A percentile compares a stretch with the other conserved stretches of the same genome.
Conservation (phyloP, 1,139 yeast genomes). For the Yarrowia galli region DNA sequence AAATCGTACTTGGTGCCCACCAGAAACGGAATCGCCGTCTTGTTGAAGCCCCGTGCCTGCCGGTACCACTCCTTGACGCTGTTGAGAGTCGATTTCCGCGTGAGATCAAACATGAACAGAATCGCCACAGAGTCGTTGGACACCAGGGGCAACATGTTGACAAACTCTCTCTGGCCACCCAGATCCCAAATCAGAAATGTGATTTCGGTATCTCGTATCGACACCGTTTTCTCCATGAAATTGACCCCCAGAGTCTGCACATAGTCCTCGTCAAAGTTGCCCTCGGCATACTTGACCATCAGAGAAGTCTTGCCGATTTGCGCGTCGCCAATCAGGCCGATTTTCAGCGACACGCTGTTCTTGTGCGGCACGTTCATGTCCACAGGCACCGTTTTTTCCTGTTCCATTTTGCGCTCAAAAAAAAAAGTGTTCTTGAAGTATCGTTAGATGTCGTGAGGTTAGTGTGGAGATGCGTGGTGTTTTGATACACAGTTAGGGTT, state of each 20-base stretch:
- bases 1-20: slow-evolving; percentile 95
- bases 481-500: no score
- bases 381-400: slow-evolving; percentile 42
- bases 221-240: slow-evolving; percentile 90
- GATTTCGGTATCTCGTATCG: slow-evolving; percentile 85
- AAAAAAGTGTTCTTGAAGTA: no score
- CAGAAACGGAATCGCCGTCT: slow-evolving; percentile 88
- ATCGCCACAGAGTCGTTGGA: slow-evolving; percentile 95
- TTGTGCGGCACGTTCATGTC: slow-evolving; percentile 46
- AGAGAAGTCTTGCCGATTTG: slow-evolving; percentile 97
- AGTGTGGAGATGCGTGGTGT: no score
- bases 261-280: slow-evolving; percentile 89
- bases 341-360: slow-evolving; percentile 73
- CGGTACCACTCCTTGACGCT: slow-evolving; percentile 95
- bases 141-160: slow-evolving; percentile 94
- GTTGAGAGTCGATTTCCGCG: slow-evolving; percentile 84
- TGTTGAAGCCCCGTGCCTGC: slow-evolving; percentile 89
- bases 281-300: slow-evolving; percentile 97
- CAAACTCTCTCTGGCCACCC: slow-evolving; percentile 96
- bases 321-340: slow-evolving; percentile 95
- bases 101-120: slow-evolving; percentile 88
- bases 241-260: slow-evolving; percentile 95
- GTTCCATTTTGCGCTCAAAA: slow-evolving; percentile 15
- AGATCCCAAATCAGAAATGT: slow-evolving; percentile 95
- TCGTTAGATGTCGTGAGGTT: no score